phyloP scores from a whole-genome alignment of 1,139 yeast genomes.

The Suhomyces atakaporum region DNA sequence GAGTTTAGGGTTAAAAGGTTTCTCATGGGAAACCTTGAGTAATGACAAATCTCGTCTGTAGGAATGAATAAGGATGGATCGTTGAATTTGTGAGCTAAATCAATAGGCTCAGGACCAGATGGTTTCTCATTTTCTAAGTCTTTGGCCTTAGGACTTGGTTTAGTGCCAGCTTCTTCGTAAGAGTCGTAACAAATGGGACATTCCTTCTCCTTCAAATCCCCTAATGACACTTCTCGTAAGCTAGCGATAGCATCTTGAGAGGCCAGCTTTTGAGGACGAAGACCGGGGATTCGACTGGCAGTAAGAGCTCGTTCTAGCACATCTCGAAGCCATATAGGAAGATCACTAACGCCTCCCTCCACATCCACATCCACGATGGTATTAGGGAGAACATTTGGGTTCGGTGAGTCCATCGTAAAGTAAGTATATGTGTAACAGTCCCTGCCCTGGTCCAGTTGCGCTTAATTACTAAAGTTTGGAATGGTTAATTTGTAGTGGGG shows the following conservation, averaged over 20 bases:
- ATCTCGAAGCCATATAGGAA: slow-evolving; percentile 45
- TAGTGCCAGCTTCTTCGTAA: slow-evolving; percentile 22
- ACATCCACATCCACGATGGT: slow-evolving; percentile 32
- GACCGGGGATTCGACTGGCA: slow-evolving; percentile 26
- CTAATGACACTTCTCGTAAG: slow-evolving; percentile 29
- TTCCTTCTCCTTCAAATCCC: slow-evolving; percentile 24
- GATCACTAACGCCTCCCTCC: slow-evolving; percentile 24
- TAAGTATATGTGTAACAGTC: no score
- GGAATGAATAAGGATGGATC: slow-evolving; percentile 47
- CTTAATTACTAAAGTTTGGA: no score
- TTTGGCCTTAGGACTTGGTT: not conserved
- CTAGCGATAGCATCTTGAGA: slow-evolving; percentile 45
- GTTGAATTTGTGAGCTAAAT: slow-evolving; percentile 21
- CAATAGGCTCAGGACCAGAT: not conserved
- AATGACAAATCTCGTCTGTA: slow-evolving; percentile 33
- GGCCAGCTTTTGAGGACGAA: slow-evolving; percentile 31
- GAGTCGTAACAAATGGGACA: slow-evolving; percentile 50
- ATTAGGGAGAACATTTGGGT: slow-evolving; percentile 17
- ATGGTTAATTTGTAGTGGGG: not conserved
- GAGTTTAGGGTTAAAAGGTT: slow-evolving; percentile 27
- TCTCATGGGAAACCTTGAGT: slow-evolving; percentile 37
- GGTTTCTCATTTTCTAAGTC: not conserved
- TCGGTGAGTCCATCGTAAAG: slow-evolving; percentile 6
- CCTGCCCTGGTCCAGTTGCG: no score
- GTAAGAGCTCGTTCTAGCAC: slow-evolving; percentile 39